Evolutionary conservation across 1,284 basidiomycete species (phyloP).

Genomic region (Moniliella sp.): DNA sequence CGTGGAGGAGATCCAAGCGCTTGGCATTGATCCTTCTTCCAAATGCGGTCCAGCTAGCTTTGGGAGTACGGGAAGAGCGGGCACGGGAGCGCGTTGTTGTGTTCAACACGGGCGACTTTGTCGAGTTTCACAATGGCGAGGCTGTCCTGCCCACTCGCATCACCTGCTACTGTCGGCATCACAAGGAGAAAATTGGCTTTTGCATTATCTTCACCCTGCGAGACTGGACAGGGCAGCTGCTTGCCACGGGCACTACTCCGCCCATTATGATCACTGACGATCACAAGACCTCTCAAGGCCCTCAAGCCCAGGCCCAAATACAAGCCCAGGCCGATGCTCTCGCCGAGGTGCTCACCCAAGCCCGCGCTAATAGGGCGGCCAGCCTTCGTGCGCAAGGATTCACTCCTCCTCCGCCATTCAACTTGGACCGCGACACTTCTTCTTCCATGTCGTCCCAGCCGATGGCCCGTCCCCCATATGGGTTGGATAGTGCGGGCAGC

Average conservation of each 20-base stretch:
- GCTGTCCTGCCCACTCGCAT: constrained; percentile 76
- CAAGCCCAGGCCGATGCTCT: too few species aligned
- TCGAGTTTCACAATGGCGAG: constrained; percentile 71
- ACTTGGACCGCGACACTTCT: too few species aligned
- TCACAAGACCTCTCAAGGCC: constrained; percentile 66
- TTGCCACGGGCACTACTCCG: constrained; percentile 62
- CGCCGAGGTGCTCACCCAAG: too few species aligned
- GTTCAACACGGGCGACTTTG: constrained; percentile 83
- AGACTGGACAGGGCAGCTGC: constrained; percentile 54
- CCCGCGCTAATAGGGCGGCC: too few species aligned
- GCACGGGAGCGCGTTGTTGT: constrained; percentile 27
- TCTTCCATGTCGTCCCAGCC: too few species aligned
- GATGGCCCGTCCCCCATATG: too few species aligned
- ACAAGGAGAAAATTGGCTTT: constrained; percentile 89
- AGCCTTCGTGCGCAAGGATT: too few species aligned
- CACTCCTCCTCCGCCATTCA: too few species aligned
- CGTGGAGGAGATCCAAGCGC: constrained; percentile 20
- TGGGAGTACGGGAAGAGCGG: constrained; percentile 18
- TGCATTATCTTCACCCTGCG: constrained; percentile 69
- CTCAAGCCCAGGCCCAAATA: too few species aligned
- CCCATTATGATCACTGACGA: constrained; percentile 93
- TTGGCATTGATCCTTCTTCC: constrained; percentile 19
- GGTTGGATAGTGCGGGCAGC: too few species aligned
- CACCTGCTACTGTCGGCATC: constrained; percentile 96
- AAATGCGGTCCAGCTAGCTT: constrained; percentile 13